These are phyloP conservation scores for Lactuca sativa DNA, from an alignment of 129 eudicot species.

Conservation along the genomic window DNA sequence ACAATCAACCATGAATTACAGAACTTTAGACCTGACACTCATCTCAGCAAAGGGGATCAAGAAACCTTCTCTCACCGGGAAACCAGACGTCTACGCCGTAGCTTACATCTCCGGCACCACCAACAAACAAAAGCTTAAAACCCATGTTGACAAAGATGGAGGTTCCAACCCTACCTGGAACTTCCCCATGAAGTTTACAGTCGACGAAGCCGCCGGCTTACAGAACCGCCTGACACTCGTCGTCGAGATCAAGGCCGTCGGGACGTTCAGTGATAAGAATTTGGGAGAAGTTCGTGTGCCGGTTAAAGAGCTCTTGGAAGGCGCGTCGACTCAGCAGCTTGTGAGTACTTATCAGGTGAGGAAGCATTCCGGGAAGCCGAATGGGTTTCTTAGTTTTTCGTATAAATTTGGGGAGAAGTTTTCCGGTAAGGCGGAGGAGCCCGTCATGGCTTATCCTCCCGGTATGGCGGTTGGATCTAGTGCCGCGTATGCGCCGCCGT, in stretches of 20 bases:
- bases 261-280: constrained; percentile 49
- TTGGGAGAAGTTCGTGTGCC: constrained; percentile 51
- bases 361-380: constrained; percentile 40
- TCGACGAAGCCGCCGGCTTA: constrained; percentile 42
- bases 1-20: constrained; percentile 14
- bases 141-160: constrained; percentile 46
- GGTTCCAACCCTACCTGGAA: constrained; percentile 57
- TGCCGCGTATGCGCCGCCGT: constrained; percentile 38
- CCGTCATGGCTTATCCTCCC: constrained; percentile 38
- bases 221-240: constrained; percentile 34
- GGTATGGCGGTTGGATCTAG: constrained; percentile 40
- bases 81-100: constrained; percentile 52
- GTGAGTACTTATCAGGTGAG: constrained; percentile 58
- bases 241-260: constrained; percentile 38
- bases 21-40: constrained; percentile 41
- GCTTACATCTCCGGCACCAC: constrained; percentile 47
- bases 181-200: constrained; percentile 45
- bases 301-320: constrained; percentile 39
- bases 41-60: constrained; percentile 54
- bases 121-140: constrained; percentile 24
- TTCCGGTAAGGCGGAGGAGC: constrained; percentile 15
- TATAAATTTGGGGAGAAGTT: constrained; percentile 37
- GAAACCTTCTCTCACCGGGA: constrained; percentile 40
- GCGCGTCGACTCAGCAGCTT: neutral
- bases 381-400: constrained; percentile 46